Conservation (phyloP, 2,329 filamentous ascomycete species). For the Diaporthe citriasiana region DNA sequence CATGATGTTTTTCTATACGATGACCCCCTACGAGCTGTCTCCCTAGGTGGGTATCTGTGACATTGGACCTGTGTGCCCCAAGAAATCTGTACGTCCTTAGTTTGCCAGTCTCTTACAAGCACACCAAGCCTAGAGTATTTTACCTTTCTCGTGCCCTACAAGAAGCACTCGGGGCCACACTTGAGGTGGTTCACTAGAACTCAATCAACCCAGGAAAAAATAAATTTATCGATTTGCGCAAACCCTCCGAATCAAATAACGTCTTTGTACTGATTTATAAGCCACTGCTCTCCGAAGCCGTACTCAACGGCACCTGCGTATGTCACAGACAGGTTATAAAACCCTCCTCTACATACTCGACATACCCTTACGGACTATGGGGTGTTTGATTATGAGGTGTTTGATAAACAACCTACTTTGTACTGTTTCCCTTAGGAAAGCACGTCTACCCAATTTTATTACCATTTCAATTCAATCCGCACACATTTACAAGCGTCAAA, state of each 20-base stretch:
- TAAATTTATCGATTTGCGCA: neutral
- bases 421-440: no score
- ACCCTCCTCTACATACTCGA: neutral
- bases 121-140: neutral
- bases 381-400: neutral
- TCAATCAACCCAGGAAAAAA: neutral
- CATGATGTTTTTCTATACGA: no score
- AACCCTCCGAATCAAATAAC: neutral
- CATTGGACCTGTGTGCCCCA: neutral
- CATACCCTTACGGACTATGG: neutral
- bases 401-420: neutral
- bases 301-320: neutral
- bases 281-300: neutral
- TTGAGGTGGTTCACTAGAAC: neutral
- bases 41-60: neutral
- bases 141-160: neutral
- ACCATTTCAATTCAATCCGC: neutral
- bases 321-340: neutral
- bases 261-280: neutral
- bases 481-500: neutral
- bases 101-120: neutral
- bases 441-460: neutral
- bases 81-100: neutral
- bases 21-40: no score
- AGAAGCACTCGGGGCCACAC: neutral